phyloP scores from a whole-genome alignment of 805 yeast genomes.

The Candida tammaniensis region DNA sequence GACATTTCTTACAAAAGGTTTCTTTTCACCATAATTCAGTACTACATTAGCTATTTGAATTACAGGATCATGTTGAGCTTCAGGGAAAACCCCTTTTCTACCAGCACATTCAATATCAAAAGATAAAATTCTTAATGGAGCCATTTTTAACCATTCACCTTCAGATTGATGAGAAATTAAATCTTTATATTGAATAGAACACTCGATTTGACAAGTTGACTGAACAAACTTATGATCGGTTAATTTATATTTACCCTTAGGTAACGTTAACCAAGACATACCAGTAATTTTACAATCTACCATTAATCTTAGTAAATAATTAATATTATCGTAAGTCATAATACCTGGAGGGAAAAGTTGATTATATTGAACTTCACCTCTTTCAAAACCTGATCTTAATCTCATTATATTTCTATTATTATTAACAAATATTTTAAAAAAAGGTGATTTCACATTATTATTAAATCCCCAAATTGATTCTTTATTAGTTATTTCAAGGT shows the following conservation, averaged over 20 bases:
- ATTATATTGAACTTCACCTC: conserved; percentile 68
- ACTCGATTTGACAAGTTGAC: conserved; percentile 86
- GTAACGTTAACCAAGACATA: conserved; percentile 96
- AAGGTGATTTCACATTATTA: conserved; percentile 74
- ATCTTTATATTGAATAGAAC: conserved; percentile 63
- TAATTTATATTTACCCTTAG: conserved; percentile 62
- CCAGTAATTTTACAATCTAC: conserved; percentile 90
- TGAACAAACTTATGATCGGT: conserved; percentile 40
- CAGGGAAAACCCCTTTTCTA: conserved; percentile 94
- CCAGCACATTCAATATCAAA: conserved; percentile 99
- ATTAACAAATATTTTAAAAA: conserved; percentile 67
- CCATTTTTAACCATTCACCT: conserved; percentile 90
- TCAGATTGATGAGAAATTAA: conserved; percentile 81
- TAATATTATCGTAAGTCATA: conserved; percentile 86
- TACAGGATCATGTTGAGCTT: conserved; percentile 87
- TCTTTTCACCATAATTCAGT: conserved; percentile 73
- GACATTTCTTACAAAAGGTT: conserved; percentile 91
- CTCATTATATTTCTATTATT: conserved; percentile 67
- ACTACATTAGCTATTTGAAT: conserved; percentile 97
- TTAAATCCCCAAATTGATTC: conserved; percentile 94
- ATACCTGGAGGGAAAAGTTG: conserved; percentile 58
- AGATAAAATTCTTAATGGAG: conserved; percentile 89
- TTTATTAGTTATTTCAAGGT: conserved; percentile 63
- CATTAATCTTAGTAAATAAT: conserved; percentile 82
- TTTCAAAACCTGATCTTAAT: conserved; percentile 77